Evolutionary conservation across 768 basidiomycete species (phyloP).

Genomic region (Lentinula guzmanii): DNA sequence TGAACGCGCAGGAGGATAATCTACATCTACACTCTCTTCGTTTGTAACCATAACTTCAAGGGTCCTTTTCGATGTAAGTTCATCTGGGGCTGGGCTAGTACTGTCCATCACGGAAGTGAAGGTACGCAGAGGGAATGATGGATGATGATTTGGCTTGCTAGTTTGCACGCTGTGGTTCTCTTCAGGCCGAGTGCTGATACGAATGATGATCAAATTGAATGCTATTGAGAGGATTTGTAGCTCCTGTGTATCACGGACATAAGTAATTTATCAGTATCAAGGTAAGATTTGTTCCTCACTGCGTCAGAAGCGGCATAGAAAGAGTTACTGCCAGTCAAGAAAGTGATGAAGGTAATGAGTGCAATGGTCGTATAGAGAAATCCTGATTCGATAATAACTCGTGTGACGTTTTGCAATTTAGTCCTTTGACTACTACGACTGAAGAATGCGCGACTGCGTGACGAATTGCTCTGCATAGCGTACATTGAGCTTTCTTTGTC

Average conservation of each 20-base stretch:
- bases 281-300: background rate
- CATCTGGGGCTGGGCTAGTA: background rate
- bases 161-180: background rate
- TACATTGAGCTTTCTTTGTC: slow-evolving; percentile 3
- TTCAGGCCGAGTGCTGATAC: background rate
- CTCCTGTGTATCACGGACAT: background rate
- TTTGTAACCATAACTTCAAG: background rate
- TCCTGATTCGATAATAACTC: slow-evolving; percentile 11
- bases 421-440: background rate
- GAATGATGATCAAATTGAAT: slow-evolving; percentile 13
- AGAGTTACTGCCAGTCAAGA: slow-evolving; percentile 5
- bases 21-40: background rate
- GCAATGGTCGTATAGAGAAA: slow-evolving; percentile 7
- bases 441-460: background rate
- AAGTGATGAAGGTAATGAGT: slow-evolving; percentile 1
- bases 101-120: background rate
- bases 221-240: slow-evolving; percentile 10
- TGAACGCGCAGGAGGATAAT: background rate
- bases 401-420: slow-evolving; percentile 6
- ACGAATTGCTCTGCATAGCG: background rate
- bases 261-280: background rate
- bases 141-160: background rate
- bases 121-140: background rate
- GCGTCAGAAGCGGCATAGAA: slow-evolving; percentile 5
- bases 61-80: background rate